Percentiles rank a stretch among this genome's conserved stretches.
These are phyloP conservation scores for Xylaria grammica DNA, from an alignment of 495 filamentous ascomycete species.

Conservation along the genomic window DNA sequence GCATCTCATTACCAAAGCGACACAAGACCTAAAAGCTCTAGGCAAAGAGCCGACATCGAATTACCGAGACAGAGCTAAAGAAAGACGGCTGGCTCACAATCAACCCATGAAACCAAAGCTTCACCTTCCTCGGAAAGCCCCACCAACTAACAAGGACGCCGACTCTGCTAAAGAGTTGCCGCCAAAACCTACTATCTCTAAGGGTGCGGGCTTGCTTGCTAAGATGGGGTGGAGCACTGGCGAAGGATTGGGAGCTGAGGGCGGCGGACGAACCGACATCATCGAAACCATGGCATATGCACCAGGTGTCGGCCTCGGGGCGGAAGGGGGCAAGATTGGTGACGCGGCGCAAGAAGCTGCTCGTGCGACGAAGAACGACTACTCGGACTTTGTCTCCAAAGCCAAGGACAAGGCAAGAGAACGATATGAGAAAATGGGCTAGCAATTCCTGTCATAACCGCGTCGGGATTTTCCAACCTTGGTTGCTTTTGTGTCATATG, in stretches of 20 bases:
- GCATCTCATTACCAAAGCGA: slow-evolving; percentile 61
- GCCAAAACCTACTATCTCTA: slow-evolving; percentile 61
- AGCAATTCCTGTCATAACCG: slow-evolving; percentile 1
- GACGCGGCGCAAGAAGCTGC: slow-evolving; percentile 83
- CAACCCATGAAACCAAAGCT: slow-evolving; percentile 62
- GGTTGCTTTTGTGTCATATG: too few relatives aligned
- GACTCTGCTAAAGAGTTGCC: slow-evolving; percentile 25
- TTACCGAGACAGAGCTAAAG: slow-evolving; percentile 85
- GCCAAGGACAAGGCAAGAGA: slow-evolving; percentile 81
- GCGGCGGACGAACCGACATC: slow-evolving; percentile 75
- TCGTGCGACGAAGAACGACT: slow-evolving; percentile 70
- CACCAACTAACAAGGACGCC: slow-evolving; percentile 33
- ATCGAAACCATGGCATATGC: slow-evolving; percentile 81
- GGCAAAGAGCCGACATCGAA: slow-evolving; percentile 47
- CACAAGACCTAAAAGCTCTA: slow-evolving; percentile 54
- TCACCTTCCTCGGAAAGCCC: slow-evolving; percentile 45
- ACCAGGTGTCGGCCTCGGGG: slow-evolving; percentile 84
- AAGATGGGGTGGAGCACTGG: slow-evolving; percentile 93
- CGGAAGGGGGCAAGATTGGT: slow-evolving; percentile 80
- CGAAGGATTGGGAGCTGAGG: slow-evolving; percentile 78
- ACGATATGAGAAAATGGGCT: slow-evolving; percentile 69
- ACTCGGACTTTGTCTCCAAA: slow-evolving; percentile 76
- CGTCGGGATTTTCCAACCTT: too few relatives aligned
- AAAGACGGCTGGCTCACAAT: slow-evolving; percentile 78
- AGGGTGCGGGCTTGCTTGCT: slow-evolving; percentile 80